phyloP scores from a whole-genome alignment of 495 filamentous ascomycete genomes.

The Annulohypoxylon moriforme region DNA sequence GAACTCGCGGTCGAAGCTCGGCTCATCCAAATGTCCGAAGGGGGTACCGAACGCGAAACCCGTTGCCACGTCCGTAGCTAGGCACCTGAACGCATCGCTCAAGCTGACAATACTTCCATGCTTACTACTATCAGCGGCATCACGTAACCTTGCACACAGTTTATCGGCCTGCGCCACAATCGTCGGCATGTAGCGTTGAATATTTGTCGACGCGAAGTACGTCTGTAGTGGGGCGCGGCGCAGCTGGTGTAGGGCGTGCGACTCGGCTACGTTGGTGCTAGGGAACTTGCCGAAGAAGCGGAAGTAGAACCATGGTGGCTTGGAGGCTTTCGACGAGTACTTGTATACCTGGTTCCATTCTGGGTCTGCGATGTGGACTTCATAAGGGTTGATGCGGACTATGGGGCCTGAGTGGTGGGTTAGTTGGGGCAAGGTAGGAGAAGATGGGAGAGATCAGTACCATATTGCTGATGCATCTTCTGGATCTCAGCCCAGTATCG shows the following conservation, averaged over 20 bases:
- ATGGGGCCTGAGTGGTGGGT: conserved; percentile 57
- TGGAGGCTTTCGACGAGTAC: conserved; percentile 47
- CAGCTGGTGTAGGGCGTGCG: conserved; percentile 49
- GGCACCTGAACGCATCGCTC: conserved; percentile 48
- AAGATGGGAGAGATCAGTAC: conserved; percentile 28
- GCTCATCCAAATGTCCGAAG: conserved; percentile 48
- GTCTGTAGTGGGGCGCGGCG: conserved; percentile 48
- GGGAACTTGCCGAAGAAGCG: conserved; percentile 46
- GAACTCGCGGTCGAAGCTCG: conserved; percentile 48
- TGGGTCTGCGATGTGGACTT: conserved; percentile 53
- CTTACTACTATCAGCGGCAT: neutral
- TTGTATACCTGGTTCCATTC: conserved; percentile 47
- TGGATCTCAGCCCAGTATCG: conserved; percentile 56
- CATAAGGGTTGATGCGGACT: conserved; percentile 64
- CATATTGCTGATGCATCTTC: conserved; percentile 59
- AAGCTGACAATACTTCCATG: conserved; percentile 40
- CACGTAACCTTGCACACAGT: conserved; percentile 37
- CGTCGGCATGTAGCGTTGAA: conserved; percentile 46
- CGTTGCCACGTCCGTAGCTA: conserved; percentile 53
- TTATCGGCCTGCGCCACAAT: conserved; percentile 41
- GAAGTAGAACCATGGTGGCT: conserved; percentile 54
- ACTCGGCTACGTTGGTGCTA: conserved; percentile 46
- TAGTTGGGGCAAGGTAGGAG: neutral
- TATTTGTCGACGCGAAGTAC: conserved; percentile 48
- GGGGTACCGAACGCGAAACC: conserved; percentile 50